These are phyloP conservation scores for Pulveroboletus sp. DNA, from an alignment of 768 basidiomycete genomes.

Conservation along the genomic window DNA sequence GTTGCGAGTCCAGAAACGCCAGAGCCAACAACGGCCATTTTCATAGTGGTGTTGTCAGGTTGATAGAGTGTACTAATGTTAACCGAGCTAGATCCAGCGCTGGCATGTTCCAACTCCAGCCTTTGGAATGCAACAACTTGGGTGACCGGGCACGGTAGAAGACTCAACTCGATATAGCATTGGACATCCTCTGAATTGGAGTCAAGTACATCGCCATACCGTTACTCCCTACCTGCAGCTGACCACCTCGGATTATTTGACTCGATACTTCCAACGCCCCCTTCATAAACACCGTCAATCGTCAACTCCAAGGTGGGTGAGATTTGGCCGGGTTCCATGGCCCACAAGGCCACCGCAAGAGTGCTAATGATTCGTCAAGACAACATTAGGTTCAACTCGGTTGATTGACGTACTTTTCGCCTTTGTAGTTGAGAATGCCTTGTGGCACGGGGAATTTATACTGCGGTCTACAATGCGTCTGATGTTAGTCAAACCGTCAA, in stretches of 20 bases:
- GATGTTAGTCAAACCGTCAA: slow-evolving; percentile 1
- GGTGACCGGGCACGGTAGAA: too few species aligned
- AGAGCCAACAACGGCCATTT: slow-evolving; percentile 71
- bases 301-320: slow-evolving; percentile 53
- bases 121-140: too few species aligned
- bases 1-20: slow-evolving; percentile 79
- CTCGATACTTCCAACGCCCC: slow-evolving; percentile 58
- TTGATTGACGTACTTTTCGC: slow-evolving; percentile 51
- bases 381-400: not conserved
- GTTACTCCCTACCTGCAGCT: slow-evolving; percentile 17
- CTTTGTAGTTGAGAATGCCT: slow-evolving; percentile 73
- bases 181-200: not conserved
- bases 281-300: slow-evolving; percentile 58
- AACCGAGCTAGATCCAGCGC: too few species aligned
- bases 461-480: slow-evolving; percentile 54
- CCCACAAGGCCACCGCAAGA: slow-evolving; percentile 68
- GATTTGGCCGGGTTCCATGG: slow-evolving; percentile 48
- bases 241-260: slow-evolving; percentile 63
- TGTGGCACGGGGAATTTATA: slow-evolving; percentile 80
- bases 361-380: slow-evolving; percentile 36
- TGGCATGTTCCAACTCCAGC: too few species aligned
- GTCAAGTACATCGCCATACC: not conserved
- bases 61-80: too few species aligned
- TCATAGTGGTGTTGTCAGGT: too few species aligned
- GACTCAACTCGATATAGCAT: not conserved